phyloP scores from a whole-genome alignment of 441 rosid species.

The Populus tomentosa region DNA sequence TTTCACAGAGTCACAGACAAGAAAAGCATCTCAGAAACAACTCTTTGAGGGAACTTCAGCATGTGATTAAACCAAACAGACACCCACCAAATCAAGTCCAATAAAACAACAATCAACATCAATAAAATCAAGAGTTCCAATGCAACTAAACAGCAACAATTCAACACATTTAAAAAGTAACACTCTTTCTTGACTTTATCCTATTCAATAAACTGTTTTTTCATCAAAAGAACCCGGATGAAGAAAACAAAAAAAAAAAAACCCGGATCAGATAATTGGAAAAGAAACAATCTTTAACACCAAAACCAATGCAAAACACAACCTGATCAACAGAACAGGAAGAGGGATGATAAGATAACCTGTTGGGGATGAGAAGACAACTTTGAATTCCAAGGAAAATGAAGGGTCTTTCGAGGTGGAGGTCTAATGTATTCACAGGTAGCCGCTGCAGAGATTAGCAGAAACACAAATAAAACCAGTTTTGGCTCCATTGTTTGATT shows the following conservation, averaged over 20 bases:
- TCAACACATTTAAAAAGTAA: background rate
- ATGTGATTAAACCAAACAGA: background rate
- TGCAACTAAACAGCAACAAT: background rate
- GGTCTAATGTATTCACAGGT: constrained; percentile 63
- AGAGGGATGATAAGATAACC: constrained; percentile 30
- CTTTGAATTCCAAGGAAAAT: constrained; percentile 54
- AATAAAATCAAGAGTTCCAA: background rate
- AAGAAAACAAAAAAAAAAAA: constrained; percentile 5
- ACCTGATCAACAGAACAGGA: background rate
- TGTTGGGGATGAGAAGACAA: constrained; percentile 63
- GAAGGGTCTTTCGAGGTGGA: constrained; percentile 64
- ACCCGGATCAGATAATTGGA: constrained; percentile 27
- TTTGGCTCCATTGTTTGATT: constrained; percentile 25
- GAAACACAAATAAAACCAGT: constrained; percentile 13
- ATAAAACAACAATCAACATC: background rate
- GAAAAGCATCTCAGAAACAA: background rate
- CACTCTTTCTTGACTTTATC: background rate
- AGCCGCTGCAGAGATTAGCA: constrained; percentile 33
- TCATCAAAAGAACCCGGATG: background rate
- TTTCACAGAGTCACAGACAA: too few relatives aligned
- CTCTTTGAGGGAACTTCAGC: background rate
- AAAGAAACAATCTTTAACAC: background rate
- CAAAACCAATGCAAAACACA: background rate
- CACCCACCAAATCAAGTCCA: background rate
- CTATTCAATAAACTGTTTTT: background rate